Evolutionary conservation across 495 filamentous ascomycete genomes (phyloP), one percentile per base, ranked within the genome.

Genomic region (Aspergillus taichungensis): DNA sequence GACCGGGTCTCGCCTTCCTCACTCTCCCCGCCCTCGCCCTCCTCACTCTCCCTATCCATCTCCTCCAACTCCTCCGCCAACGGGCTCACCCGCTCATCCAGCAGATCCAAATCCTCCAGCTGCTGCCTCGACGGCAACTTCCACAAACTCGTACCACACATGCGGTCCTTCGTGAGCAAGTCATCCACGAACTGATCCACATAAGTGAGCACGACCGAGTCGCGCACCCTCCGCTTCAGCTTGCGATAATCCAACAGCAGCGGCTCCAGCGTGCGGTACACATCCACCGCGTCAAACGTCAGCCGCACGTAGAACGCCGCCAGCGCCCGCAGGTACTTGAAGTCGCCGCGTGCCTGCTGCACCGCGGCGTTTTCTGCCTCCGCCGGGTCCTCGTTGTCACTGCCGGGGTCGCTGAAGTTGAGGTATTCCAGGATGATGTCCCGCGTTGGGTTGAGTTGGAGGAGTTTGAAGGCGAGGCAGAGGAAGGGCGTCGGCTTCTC

Each of bases 181-280:
- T 94, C 87, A 66, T 97, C 92, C 40, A 97, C 76, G 57, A 99
- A 97, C 59, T 87, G 82, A 67, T 99, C 92, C 72, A 99, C 77
- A 59, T 77, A 85, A 34, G 87, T 89, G 37, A 97, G 61, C 13
- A 66, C 72, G 42, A 71, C 75, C 3, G 88, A 87, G 36, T 79
- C 81, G 46, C 85, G 76, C 4, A 81, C 80, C 43, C 85, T 74
- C 43, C 87, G 62, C 61, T 82, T 78, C 60, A 99, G 53, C 66
- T 96, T 99, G 42, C 92, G 72, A 46, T 76, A 77, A 58, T 99
- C 92, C 45, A 80, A 77, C 30, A 99, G 64, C 33, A 88, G 75
- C 33, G 87, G 88, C 69, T 99, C 92, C 10, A 99, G 67, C 8
- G 76, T 77, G 41, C 64, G 70, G 60, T 88, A 94, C 10, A 97